Conservation (phyloP, 495 filamentous ascomycete species). For the Lophiostoma macrostomum region DNA sequence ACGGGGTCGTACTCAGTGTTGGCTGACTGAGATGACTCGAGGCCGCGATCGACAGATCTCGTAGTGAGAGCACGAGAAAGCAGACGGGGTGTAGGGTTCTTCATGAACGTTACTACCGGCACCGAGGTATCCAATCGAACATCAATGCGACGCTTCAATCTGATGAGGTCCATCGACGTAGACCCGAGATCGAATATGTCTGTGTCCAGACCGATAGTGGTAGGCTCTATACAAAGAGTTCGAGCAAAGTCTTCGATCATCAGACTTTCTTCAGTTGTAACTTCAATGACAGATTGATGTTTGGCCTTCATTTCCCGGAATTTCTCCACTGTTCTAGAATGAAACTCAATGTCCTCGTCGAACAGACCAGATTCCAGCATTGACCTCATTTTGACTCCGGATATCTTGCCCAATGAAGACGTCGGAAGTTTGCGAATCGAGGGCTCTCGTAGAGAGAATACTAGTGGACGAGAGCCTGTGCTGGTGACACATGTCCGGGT, state of each 20-base stretch:
- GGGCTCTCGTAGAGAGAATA: not conserved
- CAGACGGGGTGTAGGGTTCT: no score
- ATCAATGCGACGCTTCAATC: slow-evolving; percentile 26
- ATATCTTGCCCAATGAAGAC: slow-evolving; percentile 51
- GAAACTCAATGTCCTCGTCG: slow-evolving; percentile 1
- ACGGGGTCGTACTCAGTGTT: slow-evolving; percentile 55
- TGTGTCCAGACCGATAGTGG: slow-evolving; percentile 35
- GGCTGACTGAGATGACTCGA: no score
- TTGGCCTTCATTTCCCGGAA: no score
- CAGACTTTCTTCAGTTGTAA: not conserved
- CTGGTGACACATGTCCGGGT: not conserved
- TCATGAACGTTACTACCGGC: no score
- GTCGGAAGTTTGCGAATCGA: slow-evolving; percentile 39
- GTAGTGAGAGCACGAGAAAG: no score
- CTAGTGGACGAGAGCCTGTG: not conserved
- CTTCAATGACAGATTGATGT: not conserved
- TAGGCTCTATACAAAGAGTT: slow-evolving; percentile 1
- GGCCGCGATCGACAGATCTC: no score
- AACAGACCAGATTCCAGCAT: slow-evolving; percentile 41
- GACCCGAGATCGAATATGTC: slow-evolving; percentile 46
- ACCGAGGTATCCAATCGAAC: not conserved
- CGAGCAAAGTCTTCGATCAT: not conserved
- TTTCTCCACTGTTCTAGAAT: not conserved
- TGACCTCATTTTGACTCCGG: slow-evolving; percentile 42
- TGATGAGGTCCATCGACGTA: slow-evolving; percentile 48